Percentiles rank a stretch among this genome's conserved stretches.
Conservation (phyloP, 106 monocot genomes). For the Dioscorea alata region DNA sequence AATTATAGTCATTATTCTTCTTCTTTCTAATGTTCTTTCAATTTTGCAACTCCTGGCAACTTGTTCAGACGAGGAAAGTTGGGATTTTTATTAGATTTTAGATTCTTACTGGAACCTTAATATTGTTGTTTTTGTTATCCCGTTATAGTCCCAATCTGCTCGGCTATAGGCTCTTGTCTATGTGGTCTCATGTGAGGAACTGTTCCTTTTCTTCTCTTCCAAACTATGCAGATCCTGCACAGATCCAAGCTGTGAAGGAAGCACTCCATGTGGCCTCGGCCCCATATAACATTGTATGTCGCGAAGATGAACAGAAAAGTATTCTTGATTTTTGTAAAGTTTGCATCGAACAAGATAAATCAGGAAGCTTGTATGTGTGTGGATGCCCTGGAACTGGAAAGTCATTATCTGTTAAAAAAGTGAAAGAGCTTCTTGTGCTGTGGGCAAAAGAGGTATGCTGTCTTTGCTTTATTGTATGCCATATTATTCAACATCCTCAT, state of each 20-base stretch:
- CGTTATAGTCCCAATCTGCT: too few species aligned
- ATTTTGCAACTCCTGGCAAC: too few species aligned
- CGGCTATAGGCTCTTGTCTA: too few species aligned
- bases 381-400: conserved; percentile 98
- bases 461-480: neutral
- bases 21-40: too few species aligned
- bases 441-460: conserved; percentile 69
- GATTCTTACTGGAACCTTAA: too few species aligned
- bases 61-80: too few species aligned
- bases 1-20: too few species aligned
- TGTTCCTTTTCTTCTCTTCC: too few species aligned
- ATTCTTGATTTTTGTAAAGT: conserved; percentile 74
- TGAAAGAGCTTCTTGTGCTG: conserved; percentile 31
- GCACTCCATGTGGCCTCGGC: conserved; percentile 67
- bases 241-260: conserved; percentile 71
- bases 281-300: conserved; percentile 62
- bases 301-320: conserved; percentile 69
- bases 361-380: conserved; percentile 80
- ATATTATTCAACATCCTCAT: neutral
- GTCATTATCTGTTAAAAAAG: conserved; percentile 58
- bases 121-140: too few species aligned
- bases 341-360: conserved; percentile 45
- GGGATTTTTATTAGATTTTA: too few species aligned
- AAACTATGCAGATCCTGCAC: conserved; percentile 49
- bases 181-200: too few species aligned